Evolutionary conservation across 2,329 filamentous ascomycete species (phyloP).

Genomic region (Colletotrichum sp.): DNA sequence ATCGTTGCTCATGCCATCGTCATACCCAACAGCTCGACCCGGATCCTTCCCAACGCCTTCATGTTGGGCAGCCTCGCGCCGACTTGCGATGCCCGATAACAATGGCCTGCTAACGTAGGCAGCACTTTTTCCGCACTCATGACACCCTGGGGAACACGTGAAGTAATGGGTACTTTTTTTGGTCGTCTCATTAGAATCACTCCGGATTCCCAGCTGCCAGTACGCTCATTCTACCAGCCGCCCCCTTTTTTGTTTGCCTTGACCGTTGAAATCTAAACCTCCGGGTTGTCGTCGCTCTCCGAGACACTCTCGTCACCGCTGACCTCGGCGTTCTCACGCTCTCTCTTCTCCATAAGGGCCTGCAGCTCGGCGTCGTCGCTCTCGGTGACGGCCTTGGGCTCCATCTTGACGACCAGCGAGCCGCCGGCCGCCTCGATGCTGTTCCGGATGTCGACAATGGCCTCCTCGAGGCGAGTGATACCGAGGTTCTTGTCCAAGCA

Average conservation of each 20-base stretch:
- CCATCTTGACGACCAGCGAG: conserved; percentile 92
- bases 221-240: conserved; percentile 23
- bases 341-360: conserved; percentile 98
- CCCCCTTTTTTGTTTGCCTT: conserved; percentile 15
- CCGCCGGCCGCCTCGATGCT: conserved; percentile 83
- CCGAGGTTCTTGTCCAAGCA: conserved; percentile 92
- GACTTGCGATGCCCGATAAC: not conserved
- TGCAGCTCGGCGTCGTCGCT: conserved; percentile 97
- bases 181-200: conserved; percentile 20
- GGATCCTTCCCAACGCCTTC: not conserved
- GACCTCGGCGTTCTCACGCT: conserved; percentile 96
- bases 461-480: conserved; percentile 83
- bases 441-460: conserved; percentile 84
- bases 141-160: not conserved
- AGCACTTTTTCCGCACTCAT: not conserved
- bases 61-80: not conserved
- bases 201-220: conserved; percentile 18
- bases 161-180: conserved; percentile 11
- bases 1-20: not conserved
- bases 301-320: conserved; percentile 96
- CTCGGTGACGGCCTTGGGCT: conserved; percentile 98
- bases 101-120: not conserved
- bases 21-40: not conserved
- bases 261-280: conserved; percentile 14
- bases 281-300: conserved; percentile 85